A percentile compares a stretch with the other conserved stretches of the same genome.
Conservation (phyloP, 2,329 filamentous ascomycete species). For the Xylaria sp. region DNA sequence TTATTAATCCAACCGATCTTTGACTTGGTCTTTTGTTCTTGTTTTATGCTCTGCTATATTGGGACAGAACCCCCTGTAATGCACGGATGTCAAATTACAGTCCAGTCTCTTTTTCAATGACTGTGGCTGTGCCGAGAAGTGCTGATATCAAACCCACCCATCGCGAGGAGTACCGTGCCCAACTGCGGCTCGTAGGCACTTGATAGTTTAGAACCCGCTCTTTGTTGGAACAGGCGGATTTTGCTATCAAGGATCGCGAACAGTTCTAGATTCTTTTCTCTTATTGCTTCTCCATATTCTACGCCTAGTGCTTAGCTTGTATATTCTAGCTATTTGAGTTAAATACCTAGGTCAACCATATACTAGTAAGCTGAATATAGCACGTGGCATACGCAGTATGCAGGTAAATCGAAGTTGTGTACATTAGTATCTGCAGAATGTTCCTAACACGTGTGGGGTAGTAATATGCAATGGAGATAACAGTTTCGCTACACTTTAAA, state of each 20-base stretch:
- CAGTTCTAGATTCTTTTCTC: conserved; percentile 36
- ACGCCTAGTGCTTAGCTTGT: conserved; percentile 6
- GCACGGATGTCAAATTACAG: conserved; percentile 99
- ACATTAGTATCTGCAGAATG: neutral
- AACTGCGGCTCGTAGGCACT: conserved; percentile 49
- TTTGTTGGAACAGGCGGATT: conserved; percentile 34
- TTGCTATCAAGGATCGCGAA: conserved; percentile 51
- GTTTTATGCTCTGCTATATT: conserved; percentile 2
- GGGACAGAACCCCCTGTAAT: neutral
- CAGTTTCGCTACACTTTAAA: neutral
- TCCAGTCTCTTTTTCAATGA: conserved; percentile 77
- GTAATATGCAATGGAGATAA: neutral
- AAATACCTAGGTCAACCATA: too few relatives aligned
- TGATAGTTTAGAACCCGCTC: conserved; percentile 34
- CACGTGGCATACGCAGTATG: neutral
- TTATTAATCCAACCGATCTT: conserved; percentile 29
- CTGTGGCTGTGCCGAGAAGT: conserved; percentile 99
- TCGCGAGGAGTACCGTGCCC: conserved; percentile 51
- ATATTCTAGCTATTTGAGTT: neutral
- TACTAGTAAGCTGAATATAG: neutral
- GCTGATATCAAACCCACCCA: conserved; percentile 75
- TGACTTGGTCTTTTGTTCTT: conserved; percentile 22
- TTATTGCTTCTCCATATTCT: neutral
- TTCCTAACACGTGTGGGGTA: conserved; percentile 5
- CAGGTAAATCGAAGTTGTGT: neutral